Conservation (phyloP, 768 basidiomycete genomes). For the Xerocomus potaroensis region DNA sequence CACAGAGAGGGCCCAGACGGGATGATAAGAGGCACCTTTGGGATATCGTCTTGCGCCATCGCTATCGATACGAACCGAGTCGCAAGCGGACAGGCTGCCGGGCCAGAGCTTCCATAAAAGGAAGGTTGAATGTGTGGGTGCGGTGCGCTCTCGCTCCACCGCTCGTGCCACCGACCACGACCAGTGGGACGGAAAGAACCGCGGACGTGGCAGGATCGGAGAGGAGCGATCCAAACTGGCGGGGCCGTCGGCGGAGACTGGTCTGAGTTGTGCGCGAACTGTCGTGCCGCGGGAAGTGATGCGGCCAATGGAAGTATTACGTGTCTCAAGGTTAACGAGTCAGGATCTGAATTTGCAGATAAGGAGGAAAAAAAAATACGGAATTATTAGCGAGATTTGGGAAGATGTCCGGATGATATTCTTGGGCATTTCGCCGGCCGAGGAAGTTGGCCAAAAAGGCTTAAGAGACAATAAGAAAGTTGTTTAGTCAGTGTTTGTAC, state of each 20-base stretch:
- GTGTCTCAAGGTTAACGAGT: constrained; percentile 29
- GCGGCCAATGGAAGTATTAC: constrained; percentile 28
- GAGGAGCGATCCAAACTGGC: constrained; percentile 14
- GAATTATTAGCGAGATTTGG: constrained; percentile 28
- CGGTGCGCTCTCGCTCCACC: constrained; percentile 1
- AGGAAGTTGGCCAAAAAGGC: constrained; percentile 24
- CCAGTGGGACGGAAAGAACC: constrained; percentile 14
- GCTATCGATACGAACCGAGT: not conserved
- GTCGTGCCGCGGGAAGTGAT: constrained; percentile 30
- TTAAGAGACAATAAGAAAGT: constrained; percentile 45
- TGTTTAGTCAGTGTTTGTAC: constrained; percentile 39
- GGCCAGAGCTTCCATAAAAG: constrained; percentile 22
- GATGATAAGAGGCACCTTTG: not conserved
- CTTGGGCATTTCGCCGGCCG: constrained; percentile 36
- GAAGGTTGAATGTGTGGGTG: constrained; percentile 23
- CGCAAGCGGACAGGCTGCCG: constrained; percentile 12
- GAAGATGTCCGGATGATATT: constrained; percentile 17
- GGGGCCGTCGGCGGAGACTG: constrained; percentile 32
- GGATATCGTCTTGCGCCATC: not conserved
- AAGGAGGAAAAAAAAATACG: constrained; percentile 33
- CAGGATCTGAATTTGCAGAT: constrained; percentile 30
- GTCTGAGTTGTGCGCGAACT: not conserved
- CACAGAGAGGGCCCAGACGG: constrained; percentile 13
- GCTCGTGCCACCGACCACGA: not conserved
- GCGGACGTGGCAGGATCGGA: constrained; percentile 5